phyloP scores from a whole-genome alignment of 352 stramenopile genomes.

The Globisporangium apiculatum region DNA sequence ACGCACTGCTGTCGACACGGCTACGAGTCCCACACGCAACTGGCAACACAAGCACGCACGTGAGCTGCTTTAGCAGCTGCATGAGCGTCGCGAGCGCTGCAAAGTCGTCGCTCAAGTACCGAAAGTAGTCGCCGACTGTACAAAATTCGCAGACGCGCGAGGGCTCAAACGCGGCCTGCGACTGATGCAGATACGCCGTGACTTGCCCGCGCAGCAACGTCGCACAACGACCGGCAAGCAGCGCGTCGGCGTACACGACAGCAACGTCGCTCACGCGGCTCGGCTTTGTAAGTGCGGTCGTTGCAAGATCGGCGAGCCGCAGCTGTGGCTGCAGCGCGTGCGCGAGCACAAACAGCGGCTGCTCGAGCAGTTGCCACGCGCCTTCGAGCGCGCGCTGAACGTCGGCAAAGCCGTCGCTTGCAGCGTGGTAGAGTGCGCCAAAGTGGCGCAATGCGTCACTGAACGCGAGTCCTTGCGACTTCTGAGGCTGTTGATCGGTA shows the following conservation, averaged over 20 bases:
- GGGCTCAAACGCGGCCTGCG: conserved; percentile 36
- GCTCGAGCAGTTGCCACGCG: conserved; percentile 47
- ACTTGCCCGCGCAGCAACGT: conserved; percentile 50
- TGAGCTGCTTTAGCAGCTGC: conserved; percentile 47
- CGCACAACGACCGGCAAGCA: conserved; percentile 32
- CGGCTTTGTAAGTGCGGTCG: conserved; percentile 42
- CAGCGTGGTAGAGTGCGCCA: conserved; percentile 28
- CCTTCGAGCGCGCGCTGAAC: conserved; percentile 47
- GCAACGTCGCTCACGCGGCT: conserved; percentile 53
- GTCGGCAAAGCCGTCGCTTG: conserved; percentile 31
- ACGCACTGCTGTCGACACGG: conserved; percentile 4
- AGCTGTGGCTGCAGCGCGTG: conserved; percentile 53
- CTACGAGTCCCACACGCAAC: background rate
- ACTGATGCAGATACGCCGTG: conserved; percentile 60
- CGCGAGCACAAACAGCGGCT: conserved; percentile 58
- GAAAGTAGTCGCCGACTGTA: conserved; percentile 54
- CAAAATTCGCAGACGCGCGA: conserved; percentile 52
- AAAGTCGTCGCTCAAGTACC: conserved; percentile 57
- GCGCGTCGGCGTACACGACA: conserved; percentile 44
- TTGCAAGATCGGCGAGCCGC: conserved; percentile 28
- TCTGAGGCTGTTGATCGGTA: background rate
- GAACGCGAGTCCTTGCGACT: conserved; percentile 19
- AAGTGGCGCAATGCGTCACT: conserved; percentile 36
- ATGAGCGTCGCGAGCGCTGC: conserved; percentile 60
- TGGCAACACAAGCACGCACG: conserved; percentile 10